Conservation (phyloP, 106 monocot genomes). For the Allium cepa region DNA sequence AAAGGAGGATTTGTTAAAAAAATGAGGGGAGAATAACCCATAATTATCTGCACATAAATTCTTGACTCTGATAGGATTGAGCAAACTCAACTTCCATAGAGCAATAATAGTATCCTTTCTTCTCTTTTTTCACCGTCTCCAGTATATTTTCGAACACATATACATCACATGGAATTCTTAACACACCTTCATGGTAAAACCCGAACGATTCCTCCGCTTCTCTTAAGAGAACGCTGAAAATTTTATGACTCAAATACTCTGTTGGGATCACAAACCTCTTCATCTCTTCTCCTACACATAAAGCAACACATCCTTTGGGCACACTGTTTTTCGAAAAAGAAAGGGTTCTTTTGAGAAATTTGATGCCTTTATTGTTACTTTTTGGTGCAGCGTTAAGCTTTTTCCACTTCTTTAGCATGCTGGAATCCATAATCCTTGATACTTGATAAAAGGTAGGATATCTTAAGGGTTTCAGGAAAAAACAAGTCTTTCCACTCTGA, state of each 20-base stretch:
- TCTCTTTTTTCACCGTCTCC: constrained; percentile 27
- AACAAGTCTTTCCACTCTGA: neutral
- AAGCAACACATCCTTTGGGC: constrained; percentile 24
- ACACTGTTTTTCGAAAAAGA: constrained; percentile 38
- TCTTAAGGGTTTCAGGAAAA: neutral
- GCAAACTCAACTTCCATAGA: constrained; percentile 16
- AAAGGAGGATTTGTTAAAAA: neutral
- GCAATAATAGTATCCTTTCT: constrained; percentile 20
- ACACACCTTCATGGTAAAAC: constrained; percentile 26
- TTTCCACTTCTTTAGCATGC: constrained; percentile 85
- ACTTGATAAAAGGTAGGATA: neutral
- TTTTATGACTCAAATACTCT: constrained; percentile 21
- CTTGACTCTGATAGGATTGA: constrained; percentile 3
- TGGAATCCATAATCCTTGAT: constrained; percentile 30
- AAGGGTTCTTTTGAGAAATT: constrained; percentile 63
- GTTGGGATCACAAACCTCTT: constrained; percentile 31
- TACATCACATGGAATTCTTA: constrained; percentile 28
- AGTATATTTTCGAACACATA: constrained; percentile 20
- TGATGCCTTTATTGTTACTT: constrained; percentile 34
- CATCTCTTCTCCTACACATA: constrained; percentile 31
- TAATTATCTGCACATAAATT: constrained; percentile 22
- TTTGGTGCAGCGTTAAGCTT: constrained; percentile 58
- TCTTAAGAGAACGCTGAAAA: constrained; percentile 19
- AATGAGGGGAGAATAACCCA: neutral
- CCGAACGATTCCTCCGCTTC: constrained; percentile 32